Percentiles rank a stretch among this genome's conserved stretches.
Evolutionary conservation across 2,329 filamentous ascomycete species (phyloP).

Genomic region (Aspergillus aculeatinus): DNA sequence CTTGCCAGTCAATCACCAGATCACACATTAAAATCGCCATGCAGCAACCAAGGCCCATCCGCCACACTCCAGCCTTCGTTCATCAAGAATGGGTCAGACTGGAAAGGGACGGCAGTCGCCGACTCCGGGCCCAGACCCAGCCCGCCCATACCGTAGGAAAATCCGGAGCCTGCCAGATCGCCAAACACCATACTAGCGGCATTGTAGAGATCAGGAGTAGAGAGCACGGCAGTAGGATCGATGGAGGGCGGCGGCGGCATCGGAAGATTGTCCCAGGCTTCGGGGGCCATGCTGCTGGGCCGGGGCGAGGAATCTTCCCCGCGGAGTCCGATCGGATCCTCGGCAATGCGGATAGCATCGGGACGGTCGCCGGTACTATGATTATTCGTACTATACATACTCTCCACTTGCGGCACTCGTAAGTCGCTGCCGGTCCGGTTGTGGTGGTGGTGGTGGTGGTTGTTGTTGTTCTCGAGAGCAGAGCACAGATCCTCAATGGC

Average conservation of each 20-base stretch:
- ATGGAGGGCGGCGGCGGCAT: neutral
- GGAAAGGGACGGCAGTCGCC: neutral
- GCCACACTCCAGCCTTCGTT: slow-evolving; percentile 30
- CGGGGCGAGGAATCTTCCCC: neutral
- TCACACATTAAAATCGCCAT: slow-evolving; percentile 19
- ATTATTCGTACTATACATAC: neutral
- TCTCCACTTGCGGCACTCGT: neutral
- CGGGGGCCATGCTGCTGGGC: neutral
- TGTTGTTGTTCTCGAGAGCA: slow-evolving; percentile 17
- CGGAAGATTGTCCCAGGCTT: neutral
- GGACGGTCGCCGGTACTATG: neutral
- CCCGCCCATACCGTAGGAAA: neutral
- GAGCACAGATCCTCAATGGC: slow-evolving; percentile 37
- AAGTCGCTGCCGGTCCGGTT: neutral
- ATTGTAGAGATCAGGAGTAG: neutral
- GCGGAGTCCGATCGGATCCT: neutral
- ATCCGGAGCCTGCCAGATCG: neutral
- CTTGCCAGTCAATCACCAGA: too few relatives aligned
- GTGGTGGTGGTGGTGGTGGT: too few relatives aligned
- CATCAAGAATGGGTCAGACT: slow-evolving; percentile 20
- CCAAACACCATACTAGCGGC: neutral
- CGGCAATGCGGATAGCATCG: neutral
- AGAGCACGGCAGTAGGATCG: neutral
- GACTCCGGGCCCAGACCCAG: neutral
- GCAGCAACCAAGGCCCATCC: slow-evolving; percentile 35